Percentiles rank a stretch among this genome's conserved stretches.
These are phyloP conservation scores for Trametes elegans DNA, from an alignment of 768 basidiomycete genomes.

Conservation along the genomic window DNA sequence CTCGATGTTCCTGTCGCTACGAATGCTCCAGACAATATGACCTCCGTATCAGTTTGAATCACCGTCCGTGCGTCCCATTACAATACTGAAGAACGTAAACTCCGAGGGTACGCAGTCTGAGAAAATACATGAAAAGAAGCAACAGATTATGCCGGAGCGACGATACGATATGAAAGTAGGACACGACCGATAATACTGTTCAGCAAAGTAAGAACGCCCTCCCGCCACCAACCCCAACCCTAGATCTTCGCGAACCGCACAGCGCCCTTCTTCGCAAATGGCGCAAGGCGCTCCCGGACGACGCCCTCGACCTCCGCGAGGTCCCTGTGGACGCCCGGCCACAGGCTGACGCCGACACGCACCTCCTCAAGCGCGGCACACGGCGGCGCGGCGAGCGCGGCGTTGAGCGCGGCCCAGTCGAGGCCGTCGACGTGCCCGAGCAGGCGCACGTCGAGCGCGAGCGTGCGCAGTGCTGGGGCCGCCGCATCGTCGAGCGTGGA, in stretches of 20 bases:
- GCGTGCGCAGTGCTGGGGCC: slow-evolving; percentile 7
- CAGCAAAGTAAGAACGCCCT: too few relatives aligned
- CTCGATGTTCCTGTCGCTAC: too few relatives aligned
- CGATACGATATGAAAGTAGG: neutral
- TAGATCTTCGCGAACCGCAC: slow-evolving; percentile 10
- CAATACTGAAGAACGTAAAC: too few relatives aligned
- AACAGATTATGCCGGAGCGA: too few relatives aligned
- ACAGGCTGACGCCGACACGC: slow-evolving; percentile 19
- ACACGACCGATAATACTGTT: too few relatives aligned
- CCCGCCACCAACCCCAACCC: too few relatives aligned
- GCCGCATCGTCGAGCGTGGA: slow-evolving; percentile 16
- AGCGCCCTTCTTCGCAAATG: slow-evolving; percentile 18
- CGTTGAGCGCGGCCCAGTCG: slow-evolving; percentile 23
- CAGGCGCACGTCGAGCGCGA: slow-evolving; percentile 24
- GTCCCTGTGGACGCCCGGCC: slow-evolving; percentile 20
- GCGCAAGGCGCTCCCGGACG: slow-evolving; percentile 17
- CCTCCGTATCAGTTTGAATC: too few relatives aligned
- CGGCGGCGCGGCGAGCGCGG: slow-evolving; percentile 5
- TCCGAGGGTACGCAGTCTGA: too few relatives aligned
- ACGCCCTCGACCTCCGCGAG: slow-evolving; percentile 12
- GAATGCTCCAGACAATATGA: too few relatives aligned
- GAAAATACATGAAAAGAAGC: too few relatives aligned
- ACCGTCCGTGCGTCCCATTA: too few relatives aligned
- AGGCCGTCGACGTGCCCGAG: slow-evolving; percentile 24
- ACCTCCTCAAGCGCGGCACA: slow-evolving; percentile 11